Base-by-base conservation (phyloP, 495 filamentous ascomycete species). In the Penicillium chermesinum region DNA sequence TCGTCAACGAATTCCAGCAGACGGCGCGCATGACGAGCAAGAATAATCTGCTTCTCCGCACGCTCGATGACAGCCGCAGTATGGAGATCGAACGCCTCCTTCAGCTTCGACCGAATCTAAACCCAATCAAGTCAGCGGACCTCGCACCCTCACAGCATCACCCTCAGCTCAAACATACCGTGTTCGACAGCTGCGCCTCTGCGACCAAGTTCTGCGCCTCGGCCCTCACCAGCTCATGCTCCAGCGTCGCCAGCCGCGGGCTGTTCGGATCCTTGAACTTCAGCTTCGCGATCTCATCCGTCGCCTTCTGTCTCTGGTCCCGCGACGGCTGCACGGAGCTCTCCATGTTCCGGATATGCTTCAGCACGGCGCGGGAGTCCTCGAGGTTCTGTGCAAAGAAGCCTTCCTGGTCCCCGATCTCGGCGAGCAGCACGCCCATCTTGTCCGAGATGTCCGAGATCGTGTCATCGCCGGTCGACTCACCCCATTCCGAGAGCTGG, bases 401-500 rank as follows among this genome's bases (percentile, higher is more conserved):
- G 52, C 95, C 89, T 59, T 97, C 93, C 69, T 95, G 90, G 60
- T 93, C 86, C 32, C 89, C 93, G 27, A 98, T 76, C 71, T 96
- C 93, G 0, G 84, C 82, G 41, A 98, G 72, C 58, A 98, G 71
- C 25, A 97, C 93, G 22, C 88, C 94, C 35, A 98, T 70, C 71
- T 97, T 97, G 72, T 97, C 94, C 48, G 85, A 85, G 46, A 98
- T 77, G 63, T 96, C 91, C 7, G 81, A 87, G 55, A 98, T 70
- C 32, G 84, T 82, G 38, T 93, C 89, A 62, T 98, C 93, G 3
- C 77, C 74, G 2, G 90, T 93, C 35, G 84, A 78, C 64, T 96
- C 90, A 43, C 93, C 94, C 94, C 94, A 97, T 46, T 96, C 93
- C 4, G 87, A 91, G n/a, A 98, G 80, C 70, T 96, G 89, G 2